Percentiles rank a stretch among this genome's conserved stretches.
Evolutionary conservation across 176 grass and related monocot species (phyloP).

Genomic region (Cenchrus purpureus): DNA sequence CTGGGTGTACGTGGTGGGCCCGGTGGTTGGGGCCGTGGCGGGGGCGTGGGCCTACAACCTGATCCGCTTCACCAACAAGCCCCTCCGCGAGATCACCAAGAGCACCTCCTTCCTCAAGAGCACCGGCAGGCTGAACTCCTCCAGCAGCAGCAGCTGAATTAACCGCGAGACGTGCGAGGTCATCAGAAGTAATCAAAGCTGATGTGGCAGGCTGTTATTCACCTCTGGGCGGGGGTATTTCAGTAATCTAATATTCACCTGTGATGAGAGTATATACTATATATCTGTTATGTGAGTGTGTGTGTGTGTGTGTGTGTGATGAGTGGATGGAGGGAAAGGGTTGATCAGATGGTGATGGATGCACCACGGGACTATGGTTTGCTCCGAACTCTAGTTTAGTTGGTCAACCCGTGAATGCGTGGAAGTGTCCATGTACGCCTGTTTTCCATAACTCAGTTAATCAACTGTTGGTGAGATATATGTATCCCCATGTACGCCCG

Average conservation of each 20-base stretch:
- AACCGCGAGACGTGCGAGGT: no score
- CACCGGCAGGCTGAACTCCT: constrained; percentile 59
- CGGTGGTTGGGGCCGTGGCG: constrained; percentile 60
- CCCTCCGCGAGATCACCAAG: constrained; percentile 89
- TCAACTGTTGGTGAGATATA: neutral
- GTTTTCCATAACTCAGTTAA: neutral
- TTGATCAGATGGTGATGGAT: neutral
- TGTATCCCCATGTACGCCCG: neutral
- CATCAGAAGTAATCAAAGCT: neutral
- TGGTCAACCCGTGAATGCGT: neutral
- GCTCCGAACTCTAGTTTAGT: neutral
- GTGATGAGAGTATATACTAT: neutral
- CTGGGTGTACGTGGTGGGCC: constrained; percentile 87
- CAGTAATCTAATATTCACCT: neutral
- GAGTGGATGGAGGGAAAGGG: neutral
- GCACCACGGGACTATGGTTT: neutral
- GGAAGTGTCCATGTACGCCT: neutral
- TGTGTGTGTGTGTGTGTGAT: neutral
- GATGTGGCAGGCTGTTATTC: neutral
- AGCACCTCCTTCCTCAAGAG: constrained; percentile 87
- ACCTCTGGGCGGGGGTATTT: neutral
- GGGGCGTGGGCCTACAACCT: constrained; percentile 97
- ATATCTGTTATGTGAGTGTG: neutral
- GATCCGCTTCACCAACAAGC: constrained; percentile 98
- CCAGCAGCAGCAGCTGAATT: neutral